These are phyloP conservation scores for Pleurotus pulmonarius DNA, from an alignment of 768 basidiomycete genomes.

Conservation along the genomic window DNA sequence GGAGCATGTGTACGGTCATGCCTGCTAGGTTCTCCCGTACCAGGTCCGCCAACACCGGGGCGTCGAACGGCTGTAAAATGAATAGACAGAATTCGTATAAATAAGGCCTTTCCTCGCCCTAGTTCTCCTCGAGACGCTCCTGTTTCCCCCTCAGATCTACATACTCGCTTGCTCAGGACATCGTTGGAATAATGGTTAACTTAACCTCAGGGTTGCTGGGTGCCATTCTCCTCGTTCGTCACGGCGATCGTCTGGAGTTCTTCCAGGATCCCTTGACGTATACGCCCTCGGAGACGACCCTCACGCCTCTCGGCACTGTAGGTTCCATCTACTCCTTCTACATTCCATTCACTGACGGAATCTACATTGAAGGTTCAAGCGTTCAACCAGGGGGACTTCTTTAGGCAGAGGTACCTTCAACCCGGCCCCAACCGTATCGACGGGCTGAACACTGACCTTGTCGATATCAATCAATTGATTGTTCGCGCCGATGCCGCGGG, in stretches of 20 bases:
- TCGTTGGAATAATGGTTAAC: background rate
- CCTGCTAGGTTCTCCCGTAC: too few species aligned
- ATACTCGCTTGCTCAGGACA: background rate
- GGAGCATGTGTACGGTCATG: too few species aligned
- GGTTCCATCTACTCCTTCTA: background rate
- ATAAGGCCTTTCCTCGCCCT: background rate
- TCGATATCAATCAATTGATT: slow-evolving; percentile 30
- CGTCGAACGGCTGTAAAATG: too few species aligned
- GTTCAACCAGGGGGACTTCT: slow-evolving; percentile 24
- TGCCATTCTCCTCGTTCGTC: slow-evolving; percentile 9
- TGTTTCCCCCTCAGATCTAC: background rate
- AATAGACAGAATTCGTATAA: background rate
- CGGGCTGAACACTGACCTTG: slow-evolving; percentile 28
- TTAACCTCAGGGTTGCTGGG: slow-evolving; percentile 3
- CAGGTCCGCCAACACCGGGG: too few species aligned
- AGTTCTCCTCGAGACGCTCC: background rate
- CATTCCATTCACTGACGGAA: background rate
- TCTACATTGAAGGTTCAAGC: slow-evolving; percentile 10
- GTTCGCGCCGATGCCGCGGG: slow-evolving; percentile 48
- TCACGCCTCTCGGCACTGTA: slow-evolving; percentile 9
- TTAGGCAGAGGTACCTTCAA: slow-evolving; percentile 38
- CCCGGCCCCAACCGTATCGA: slow-evolving; percentile 33
- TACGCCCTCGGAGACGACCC: slow-evolving; percentile 1
- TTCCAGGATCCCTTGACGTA: slow-evolving; percentile 10
- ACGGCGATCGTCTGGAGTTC: slow-evolving; percentile 9